A percentile compares a stretch with the other conserved stretches of the same genome.
Conservation (phyloP, 345 rosid species). For the Aurinia saxatilis region DNA sequence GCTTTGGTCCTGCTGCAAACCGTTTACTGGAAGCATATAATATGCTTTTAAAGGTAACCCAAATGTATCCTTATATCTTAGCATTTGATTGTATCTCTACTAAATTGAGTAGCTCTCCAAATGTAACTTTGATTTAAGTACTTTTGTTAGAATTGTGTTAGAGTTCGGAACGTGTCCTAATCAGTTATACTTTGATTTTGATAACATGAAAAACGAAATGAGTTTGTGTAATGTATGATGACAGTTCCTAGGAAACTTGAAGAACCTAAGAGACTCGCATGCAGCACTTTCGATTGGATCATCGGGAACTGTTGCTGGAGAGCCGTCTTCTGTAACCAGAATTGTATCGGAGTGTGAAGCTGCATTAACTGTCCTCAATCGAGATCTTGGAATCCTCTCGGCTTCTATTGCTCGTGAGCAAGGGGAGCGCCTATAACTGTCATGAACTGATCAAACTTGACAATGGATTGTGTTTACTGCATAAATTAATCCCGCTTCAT, state of each 20-base stretch:
- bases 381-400: constrained; percentile 83
- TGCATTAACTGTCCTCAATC: constrained; percentile 71
- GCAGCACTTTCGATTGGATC: constrained; percentile 90
- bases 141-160: background rate
- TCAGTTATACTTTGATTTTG: background rate
- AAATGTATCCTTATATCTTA: background rate
- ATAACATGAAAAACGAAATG: background rate
- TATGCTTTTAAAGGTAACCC: constrained; percentile 83
- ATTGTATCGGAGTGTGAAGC: constrained; percentile 92
- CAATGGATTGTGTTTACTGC: background rate
- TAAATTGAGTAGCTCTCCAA: background rate
- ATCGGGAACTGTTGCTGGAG: constrained; percentile 74
- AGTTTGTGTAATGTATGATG: constrained; percentile 1
- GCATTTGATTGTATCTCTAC: background rate
- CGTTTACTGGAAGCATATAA: constrained; percentile 96
- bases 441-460: background rate
- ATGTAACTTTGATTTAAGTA: background rate
- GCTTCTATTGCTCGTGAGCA: constrained; percentile 76
- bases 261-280: constrained; percentile 90
- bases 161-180: background rate
- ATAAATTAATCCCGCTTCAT: background rate
- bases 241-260: constrained; percentile 92
- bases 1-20: constrained; percentile 96
- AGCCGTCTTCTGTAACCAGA: constrained; percentile 80
- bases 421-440: constrained; percentile 37